Evolutionary conservation across 202 grass and related monocot genomes (phyloP).

Genomic region (Bolboschoenoplectus hybrid): DNA sequence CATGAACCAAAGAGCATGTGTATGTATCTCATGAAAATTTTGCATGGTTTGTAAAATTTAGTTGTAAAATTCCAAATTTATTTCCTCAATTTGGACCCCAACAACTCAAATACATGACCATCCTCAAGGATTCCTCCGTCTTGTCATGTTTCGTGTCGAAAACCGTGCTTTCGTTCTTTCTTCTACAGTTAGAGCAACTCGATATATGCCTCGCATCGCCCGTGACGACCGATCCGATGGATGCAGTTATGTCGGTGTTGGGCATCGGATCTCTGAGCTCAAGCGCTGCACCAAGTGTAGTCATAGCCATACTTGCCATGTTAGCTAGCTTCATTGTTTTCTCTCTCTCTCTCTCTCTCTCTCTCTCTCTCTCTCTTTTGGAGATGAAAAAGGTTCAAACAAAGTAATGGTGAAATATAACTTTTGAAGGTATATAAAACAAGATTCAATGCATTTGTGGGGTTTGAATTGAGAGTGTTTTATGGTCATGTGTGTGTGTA

Average conservation of each 20-base stretch:
- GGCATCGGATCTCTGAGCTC: constrained; percentile 64
- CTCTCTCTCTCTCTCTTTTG: background rate
- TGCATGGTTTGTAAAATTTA: background rate
- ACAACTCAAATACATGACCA: constrained; percentile 78
- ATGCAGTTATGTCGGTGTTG: constrained; percentile 40
- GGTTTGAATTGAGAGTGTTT: background rate
- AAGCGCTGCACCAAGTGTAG: constrained; percentile 54
- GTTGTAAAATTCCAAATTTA: background rate
- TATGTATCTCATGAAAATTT: background rate
- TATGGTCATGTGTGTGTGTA: constrained; percentile 21
- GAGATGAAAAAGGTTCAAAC: constrained; percentile 10
- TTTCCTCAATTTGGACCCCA: constrained; percentile 56
- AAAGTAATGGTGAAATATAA: background rate
- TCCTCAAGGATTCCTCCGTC: constrained; percentile 60
- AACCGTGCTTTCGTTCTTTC: background rate
- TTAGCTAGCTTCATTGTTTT: constrained; percentile 56
- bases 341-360: background rate
- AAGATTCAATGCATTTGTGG: background rate
- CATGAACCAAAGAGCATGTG: background rate
- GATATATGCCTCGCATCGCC: constrained; percentile 20
- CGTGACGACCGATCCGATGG: background rate
- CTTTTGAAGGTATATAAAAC: background rate
- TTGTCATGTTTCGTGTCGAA: background rate
- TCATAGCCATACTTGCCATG: constrained; percentile 61
- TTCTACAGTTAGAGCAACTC: constrained; percentile 19